A percentile compares a stretch with the other conserved stretches of the same genome.
These are phyloP conservation scores for Arthrinium puccinioides DNA, from an alignment of 2,329 filamentous ascomycete species.

Conservation along the genomic window DNA sequence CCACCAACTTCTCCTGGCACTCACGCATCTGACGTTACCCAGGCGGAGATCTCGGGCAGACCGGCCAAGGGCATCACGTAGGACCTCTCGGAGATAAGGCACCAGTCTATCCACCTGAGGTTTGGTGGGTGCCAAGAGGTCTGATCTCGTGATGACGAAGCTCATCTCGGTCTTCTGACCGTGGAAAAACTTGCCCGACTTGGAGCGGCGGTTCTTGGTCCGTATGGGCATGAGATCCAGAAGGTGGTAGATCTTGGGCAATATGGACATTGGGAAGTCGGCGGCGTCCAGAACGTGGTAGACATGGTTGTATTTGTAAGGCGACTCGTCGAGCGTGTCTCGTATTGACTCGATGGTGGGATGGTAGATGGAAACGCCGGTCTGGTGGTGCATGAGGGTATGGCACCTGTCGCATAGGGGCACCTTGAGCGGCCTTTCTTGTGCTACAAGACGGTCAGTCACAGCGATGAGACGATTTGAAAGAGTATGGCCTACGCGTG, in stretches of 20 bases:
- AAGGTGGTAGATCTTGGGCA: conserved; percentile 66
- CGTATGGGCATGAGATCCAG: conserved; percentile 68
- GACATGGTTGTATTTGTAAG: conserved; percentile 84
- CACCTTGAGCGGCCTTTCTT: conserved; percentile 20
- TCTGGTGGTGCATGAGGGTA: conserved; percentile 67
- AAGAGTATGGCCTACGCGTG: too few relatives aligned
- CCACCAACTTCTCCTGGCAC: conserved; percentile 84
- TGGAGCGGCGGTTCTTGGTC: conserved; percentile 72
- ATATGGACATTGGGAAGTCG: conserved; percentile 90
- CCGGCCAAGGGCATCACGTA: conserved; percentile 69
- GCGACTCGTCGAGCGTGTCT: conserved; percentile 81
- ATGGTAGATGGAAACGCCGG: conserved; percentile 66
- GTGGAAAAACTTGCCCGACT: conserved; percentile 54
- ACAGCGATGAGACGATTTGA: too few relatives aligned
- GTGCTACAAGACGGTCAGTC: conserved; percentile 1
- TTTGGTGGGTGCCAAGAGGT: conserved; percentile 78
- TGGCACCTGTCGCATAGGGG: conserved; percentile 87
- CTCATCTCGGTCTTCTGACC: conserved; percentile 71
- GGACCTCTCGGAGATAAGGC: conserved; percentile 72
- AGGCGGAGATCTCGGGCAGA: conserved; percentile 65
- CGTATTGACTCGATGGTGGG: conserved; percentile 75
- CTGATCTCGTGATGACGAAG: conserved; percentile 85
- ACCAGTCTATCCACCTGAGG: conserved; percentile 78
- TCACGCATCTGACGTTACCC: conserved; percentile 82
- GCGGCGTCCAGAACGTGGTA: conserved; percentile 94